These are phyloP conservation scores for Heliamphora exappendiculata DNA, from an alignment of 148 eudicot genomes.

Conservation along the genomic window DNA sequence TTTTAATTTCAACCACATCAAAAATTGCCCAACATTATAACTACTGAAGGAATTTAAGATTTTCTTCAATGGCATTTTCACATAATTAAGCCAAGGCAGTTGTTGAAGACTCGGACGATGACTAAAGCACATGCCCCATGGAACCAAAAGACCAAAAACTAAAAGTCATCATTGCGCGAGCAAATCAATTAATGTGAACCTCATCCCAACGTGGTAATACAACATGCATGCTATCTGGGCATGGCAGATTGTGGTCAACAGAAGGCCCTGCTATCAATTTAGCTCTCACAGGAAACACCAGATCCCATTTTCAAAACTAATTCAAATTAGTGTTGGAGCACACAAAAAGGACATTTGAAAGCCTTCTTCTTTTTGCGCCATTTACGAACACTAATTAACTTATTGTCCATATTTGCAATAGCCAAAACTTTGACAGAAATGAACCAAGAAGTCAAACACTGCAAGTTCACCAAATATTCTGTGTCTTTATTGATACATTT, in stretches of 20 bases:
- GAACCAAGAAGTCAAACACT: no score
- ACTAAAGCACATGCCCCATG: not conserved
- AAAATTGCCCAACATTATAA: not conserved
- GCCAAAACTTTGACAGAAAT: not conserved
- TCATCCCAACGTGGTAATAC: not conserved
- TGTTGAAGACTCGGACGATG: not conserved
- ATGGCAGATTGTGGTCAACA: conserved; percentile 1
- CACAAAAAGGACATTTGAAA: no score
- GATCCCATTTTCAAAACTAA: no score
- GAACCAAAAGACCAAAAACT: not conserved
- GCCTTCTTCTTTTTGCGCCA: no score
- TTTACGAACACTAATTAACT: not conserved
- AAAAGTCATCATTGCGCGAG: not conserved
- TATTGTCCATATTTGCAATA: not conserved
- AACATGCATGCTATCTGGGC: not conserved
- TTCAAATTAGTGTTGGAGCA: no score
- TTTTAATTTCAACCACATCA: not conserved
- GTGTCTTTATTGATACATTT: not conserved
- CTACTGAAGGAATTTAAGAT: not conserved
- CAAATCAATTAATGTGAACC: not conserved
- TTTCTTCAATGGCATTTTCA: not conserved
- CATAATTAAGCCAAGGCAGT: not conserved
- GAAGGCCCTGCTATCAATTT: not conserved
- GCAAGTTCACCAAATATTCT: no score
- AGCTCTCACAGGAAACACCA: no score